Base-by-base conservation (phyloP, 1,284 basidiomycete genomes). In the Rhodotorula sp. region DNA sequence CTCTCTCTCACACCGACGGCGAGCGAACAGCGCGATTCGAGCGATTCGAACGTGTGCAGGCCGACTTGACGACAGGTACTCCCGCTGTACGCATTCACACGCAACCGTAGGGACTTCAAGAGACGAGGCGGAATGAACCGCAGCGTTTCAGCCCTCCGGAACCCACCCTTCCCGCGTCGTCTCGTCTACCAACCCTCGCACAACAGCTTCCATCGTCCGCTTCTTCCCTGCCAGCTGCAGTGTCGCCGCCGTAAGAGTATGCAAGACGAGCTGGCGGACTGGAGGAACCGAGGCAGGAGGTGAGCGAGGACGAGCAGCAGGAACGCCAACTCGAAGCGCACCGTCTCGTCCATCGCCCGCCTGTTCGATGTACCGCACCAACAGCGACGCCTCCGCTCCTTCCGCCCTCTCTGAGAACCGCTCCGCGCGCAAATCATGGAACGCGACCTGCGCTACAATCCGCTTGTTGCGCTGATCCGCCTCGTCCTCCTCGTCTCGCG, bases 351-450 rank as follows among this genome's bases (percentile, higher is more conserved):
- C 39, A 15, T 44, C 39, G 9, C 39, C 11, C 39, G 39, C n/a
- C 44, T 46, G 32, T 46, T 63, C 62, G n/a, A 63, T 22, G 13
- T 36, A 34, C 30, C 62, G 44, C 30, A 48, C 62, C 13, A 63
- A n/a, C 53, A 63, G n/a, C 22, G 62, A 55, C 24, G 44, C 57
- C 5, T 39, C 64, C 1, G 55, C 22, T 13, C 34, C 51, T 3
- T 34, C 58, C 17, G 11, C 29, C 9, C 29, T 24, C 44, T 13
- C 13, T 29, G 46, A 44, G n/a, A 58, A 47, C 7, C 44, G 27
- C 39, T 48, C 57, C 5, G 24, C 13, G 2, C 46, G 49, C 51
- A 66, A 39, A 24, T 66, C 58, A 13, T 47, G 44, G 13, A 55
- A 55, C 1, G 57, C 64, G 9, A 59, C n/a, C 32, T 66, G 57